Conservation (phyloP, 2,329 filamentous ascomycete genomes). For the Aspergillus costaricaensis region DNA sequence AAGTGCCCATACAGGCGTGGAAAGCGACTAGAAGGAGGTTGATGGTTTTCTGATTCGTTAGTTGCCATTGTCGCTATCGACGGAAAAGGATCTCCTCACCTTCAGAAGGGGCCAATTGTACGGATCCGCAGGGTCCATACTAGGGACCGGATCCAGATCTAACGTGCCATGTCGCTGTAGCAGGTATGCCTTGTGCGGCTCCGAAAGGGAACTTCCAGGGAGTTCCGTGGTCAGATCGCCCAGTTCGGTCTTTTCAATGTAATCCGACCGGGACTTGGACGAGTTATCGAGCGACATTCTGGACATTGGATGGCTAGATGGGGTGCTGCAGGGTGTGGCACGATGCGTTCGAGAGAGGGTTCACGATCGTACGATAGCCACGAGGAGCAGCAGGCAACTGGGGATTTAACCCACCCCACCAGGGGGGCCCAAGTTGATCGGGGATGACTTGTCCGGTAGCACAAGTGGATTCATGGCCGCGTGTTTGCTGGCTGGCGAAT, state of each 20-base stretch:
- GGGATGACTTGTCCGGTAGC: too few relatives aligned
- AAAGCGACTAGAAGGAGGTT: conserved; percentile 57
- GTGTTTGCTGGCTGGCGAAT: too few relatives aligned
- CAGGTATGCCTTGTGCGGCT: not conserved
- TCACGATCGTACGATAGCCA: not conserved
- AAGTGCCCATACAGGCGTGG: conserved; percentile 58
- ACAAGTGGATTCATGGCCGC: not conserved
- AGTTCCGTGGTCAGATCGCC: not conserved
- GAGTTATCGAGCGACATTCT: not conserved
- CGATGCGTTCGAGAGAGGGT: not conserved
- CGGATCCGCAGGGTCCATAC: conserved; percentile 16
- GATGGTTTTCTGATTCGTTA: conserved; percentile 21
- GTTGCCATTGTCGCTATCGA: not conserved
- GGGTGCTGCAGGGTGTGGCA: not conserved
- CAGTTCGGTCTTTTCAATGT: conserved; percentile 2
- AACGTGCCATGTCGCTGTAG: conserved; percentile 10
- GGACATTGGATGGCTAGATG: too few relatives aligned
- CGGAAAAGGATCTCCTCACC: not conserved
- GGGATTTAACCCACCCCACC: not conserved
- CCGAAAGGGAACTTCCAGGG: not conserved
- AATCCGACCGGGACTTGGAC: not conserved
- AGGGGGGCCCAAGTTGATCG: not conserved
- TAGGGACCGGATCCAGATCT: conserved; percentile 12
- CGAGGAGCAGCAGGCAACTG: too few relatives aligned
- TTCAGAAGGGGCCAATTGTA: conserved; percentile 12